Base-by-base conservation (phyloP, 2,329 filamentous ascomycete species). In the Mariannaea sp. region DNA sequence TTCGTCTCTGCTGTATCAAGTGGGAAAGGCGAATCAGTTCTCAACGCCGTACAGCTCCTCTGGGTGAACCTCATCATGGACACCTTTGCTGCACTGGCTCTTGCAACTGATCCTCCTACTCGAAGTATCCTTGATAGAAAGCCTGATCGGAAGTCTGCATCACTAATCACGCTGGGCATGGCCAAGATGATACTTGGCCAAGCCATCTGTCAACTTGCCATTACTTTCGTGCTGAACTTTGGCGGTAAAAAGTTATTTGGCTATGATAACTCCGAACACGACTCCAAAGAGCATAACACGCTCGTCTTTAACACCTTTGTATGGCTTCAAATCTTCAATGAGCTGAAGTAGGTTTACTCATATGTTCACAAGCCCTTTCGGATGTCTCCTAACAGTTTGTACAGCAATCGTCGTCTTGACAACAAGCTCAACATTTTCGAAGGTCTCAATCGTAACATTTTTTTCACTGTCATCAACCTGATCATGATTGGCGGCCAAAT, bases 381-480 rank as follows among this genome's bases (percentile, higher is more conserved):
- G 16, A 29, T 14, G 92, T n/a, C n/a, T n/a, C n/a, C 76, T 93
- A 91, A 75, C 87, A 88, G 49, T 8, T 10, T 27, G 7, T 9
- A 17, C 20, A 65, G 63, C 70, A 84, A 83, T 65, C 78, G 84
- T 24, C 81, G 83, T 12, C 81, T 96, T 13, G 92, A 96, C 72
- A 96, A 95, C 73, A 84, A 84, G 51, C 86, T 94, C 75, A 96
- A 96, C 70, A 87, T 96, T 52, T 90, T 96, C 53, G 90, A 95
- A 70, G 89, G 89, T 49, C 84, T 96, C 52, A 80, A 82, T 16
- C 81, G 80, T 62, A 96, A 96, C 70, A 85, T 80, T 67, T 94
- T 92, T 78, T 96, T 96, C 76, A 80, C 92, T 24, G 77, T 77
- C 20, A 95, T 96, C 72, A 89, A 92, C 72, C 67, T 81, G 49